Evolutionary conservation across 371 early-diverging fungal species (phyloP).

Genomic region (Capniomyces stellatus): DNA sequence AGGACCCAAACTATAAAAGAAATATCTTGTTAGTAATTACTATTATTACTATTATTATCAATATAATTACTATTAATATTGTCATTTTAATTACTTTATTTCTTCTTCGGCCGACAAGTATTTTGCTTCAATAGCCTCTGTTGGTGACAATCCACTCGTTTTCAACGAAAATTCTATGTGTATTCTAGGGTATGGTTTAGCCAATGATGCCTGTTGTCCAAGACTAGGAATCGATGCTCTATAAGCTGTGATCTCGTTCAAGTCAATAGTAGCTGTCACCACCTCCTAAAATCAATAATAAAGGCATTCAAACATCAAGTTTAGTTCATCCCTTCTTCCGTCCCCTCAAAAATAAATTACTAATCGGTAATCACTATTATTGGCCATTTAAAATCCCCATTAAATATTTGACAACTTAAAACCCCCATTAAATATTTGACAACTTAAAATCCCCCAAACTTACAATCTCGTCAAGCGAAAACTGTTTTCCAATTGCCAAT

Average conservation of each 20-base stretch:
- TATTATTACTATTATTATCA: neutral
- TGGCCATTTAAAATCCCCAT: too few relatives aligned
- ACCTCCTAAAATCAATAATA: constrained; percentile 44
- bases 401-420: too few relatives aligned
- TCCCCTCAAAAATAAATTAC: neutral
- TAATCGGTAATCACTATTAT: neutral
- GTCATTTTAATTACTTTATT: constrained; percentile 21
- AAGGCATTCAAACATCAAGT: too few relatives aligned
- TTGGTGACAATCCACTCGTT: neutral
- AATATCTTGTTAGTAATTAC: neutral
- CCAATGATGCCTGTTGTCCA: constrained; percentile 53
- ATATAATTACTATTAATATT: neutral
- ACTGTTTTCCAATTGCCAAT: constrained; percentile 83
- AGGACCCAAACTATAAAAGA: constrained; percentile 39
- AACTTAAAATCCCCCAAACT: neutral
- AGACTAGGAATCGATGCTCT: constrained; percentile 54
- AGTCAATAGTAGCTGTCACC: constrained; percentile 72
- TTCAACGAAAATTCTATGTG: constrained; percentile 28
- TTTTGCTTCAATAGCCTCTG: neutral
- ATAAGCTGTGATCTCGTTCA: constrained; percentile 73
- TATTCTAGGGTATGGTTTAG: constrained; percentile 41
- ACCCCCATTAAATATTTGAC: too few relatives aligned
- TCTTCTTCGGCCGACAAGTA: neutral
- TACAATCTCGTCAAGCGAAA: constrained; percentile 70
- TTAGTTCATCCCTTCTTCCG: neutral